phyloP scores from a whole-genome alignment of 352 stramenopile species.

The Peronospora belbahrii region DNA sequence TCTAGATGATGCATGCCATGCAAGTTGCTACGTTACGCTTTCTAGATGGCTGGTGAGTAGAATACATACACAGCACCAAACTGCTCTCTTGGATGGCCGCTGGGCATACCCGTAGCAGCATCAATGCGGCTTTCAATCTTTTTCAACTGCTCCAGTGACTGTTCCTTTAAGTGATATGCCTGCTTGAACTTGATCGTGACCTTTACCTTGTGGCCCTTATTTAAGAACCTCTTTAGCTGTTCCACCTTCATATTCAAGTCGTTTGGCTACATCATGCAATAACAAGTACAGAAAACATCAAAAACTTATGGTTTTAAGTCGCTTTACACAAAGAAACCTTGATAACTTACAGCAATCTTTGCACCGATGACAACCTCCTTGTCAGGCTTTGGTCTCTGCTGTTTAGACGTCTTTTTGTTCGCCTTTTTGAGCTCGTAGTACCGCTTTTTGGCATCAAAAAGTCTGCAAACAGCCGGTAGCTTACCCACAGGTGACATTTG shows the following conservation, averaged over 20 bases:
- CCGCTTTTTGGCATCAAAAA: conserved; percentile 76
- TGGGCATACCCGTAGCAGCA: conserved; percentile 26
- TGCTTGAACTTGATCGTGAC: conserved; percentile 59
- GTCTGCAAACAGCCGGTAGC: conserved; percentile 37
- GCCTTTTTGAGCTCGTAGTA: conserved; percentile 64
- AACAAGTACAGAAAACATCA: too few species aligned
- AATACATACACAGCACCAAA: conserved; percentile 56
- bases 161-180: conserved; percentile 49
- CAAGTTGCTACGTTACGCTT: not conserved
- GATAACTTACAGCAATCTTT: conserved; percentile 59
- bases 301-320: too few species aligned
- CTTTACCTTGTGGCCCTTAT: conserved; percentile 78
- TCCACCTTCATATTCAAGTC: conserved; percentile 69
- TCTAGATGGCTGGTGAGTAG: conserved; percentile 32
- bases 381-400: conserved; percentile 55
- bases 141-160: conserved; percentile 38
- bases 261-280: conserved; percentile 44
- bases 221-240: conserved; percentile 55
- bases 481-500: conserved; percentile 47
- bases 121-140: conserved; percentile 39
- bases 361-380: conserved; percentile 64
- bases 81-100: conserved; percentile 32
- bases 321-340: too few species aligned
- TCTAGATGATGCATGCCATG: conserved; percentile 2
- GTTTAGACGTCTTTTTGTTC: conserved; percentile 47